Base-by-base conservation (phyloP, 768 basidiomycete species). In the Kwoniella bestiolae region DNA sequence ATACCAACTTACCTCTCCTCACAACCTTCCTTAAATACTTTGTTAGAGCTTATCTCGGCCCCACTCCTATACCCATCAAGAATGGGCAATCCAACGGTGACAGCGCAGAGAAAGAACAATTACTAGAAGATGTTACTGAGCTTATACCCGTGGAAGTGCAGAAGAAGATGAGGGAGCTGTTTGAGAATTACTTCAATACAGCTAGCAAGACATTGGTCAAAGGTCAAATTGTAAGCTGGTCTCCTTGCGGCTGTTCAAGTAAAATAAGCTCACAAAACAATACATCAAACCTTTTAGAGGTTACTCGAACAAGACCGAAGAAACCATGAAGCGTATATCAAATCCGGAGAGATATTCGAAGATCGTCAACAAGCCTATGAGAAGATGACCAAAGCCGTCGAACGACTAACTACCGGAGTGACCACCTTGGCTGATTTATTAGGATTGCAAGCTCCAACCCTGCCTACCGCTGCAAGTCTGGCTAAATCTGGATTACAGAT, bases 291-390 rank as follows among this genome's bases (percentile, higher is more conserved):
- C 29, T 56, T 56, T 29, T 75, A 98, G 95, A 89, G 90, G 52
- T 84, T 99, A 50, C 93, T 97, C 88, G 93, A 96, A 70, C 94
- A 96, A 82, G 96, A 98, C 80, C 89, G 89, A 68, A 86, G 90
- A 56, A 99, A 99, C 74, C 95, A 98, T 78, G 96, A 99, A 83
- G 96, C 96, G 63, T 99, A 99, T 78, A 98, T 99, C 71, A 92
- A 94, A 32, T 97, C 94, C 2, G 96, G 96, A 28, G 95, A 99
- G 82, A 97, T 99, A 68, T 99, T 99, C 72, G 96, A 99, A 77
- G 96, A 99, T 80, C 87, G 96, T 34, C 95, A 98, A 79, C 94
- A 98, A 81, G 93, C 91, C 9, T 99, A 99, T 78, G 96, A 99
- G 83, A 94, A 92, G 83, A 96, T 98, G 91, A 94, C 93, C 41